Evolutionary conservation across 495 filamentous ascomycete genomes (phyloP), one percentile per base, ranked within the genome.

Genomic region (Penicillium bialowiezense): DNA sequence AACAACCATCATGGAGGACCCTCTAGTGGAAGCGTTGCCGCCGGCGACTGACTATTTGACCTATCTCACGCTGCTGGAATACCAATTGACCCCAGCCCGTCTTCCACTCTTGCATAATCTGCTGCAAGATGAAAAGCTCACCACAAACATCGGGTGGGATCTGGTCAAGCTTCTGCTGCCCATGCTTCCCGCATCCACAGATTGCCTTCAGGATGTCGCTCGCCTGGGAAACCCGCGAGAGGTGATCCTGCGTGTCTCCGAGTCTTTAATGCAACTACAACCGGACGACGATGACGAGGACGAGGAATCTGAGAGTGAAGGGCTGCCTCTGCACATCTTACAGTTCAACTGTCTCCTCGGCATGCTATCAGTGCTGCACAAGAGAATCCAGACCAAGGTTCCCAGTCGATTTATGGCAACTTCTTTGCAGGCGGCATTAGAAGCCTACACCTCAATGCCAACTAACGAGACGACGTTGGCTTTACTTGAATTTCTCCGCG

Each of bases 121-220:
- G 29, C 74, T 97, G 40, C 89, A 95, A 66, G 87, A 95, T 81
- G 81, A 84, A 35, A 80, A 79, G 37, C 77, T 98, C 44, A 91
- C 91, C 1, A 83, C 82, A 38, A 90, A 96, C 52, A 96, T 98
- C 59, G 95, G 93, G 37, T 98, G 93, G 93, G 93, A 98, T 61
- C 68, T 98, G 34, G 87, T 98, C 7, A 85, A 88, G 60, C 79
- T 95, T 39, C 81, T 98, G 2, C 72, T 97, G 15, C 84, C 87
- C 14, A 80, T 85, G 56, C 64, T 97, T 1, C 84, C 86, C 1
- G 83, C 78, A 29, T 88, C 85, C 3, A 78, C 83, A 32, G 69
- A 79, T 57, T 95, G 91, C 64, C 77, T 98, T 1, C 82, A 88
- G 42, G 78, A 85, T 65, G 77, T 88, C 12, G 92, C 95, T 15